Evolutionary conservation across 2,329 filamentous ascomycete genomes (phyloP).

Genomic region (Chaetothyriales sp.): DNA sequence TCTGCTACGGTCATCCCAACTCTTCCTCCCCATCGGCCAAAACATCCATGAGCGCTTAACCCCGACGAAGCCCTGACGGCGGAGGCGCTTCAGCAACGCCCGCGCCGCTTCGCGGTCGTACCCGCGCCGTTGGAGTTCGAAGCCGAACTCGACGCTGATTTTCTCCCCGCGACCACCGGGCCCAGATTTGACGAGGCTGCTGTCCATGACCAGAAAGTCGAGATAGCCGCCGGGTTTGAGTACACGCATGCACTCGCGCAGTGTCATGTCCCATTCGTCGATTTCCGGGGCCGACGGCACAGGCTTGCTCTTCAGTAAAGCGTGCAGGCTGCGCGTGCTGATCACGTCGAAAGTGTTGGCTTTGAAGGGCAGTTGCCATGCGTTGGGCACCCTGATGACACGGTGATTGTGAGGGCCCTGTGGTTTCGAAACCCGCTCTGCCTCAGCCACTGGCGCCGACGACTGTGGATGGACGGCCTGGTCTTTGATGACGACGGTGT

Average conservation of each 20-base stretch:
- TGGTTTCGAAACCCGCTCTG: conserved; percentile 34
- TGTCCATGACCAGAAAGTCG: conserved; percentile 81
- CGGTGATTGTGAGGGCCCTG: conserved; percentile 79
- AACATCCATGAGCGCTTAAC: conserved; percentile 80
- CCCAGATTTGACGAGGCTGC: conserved; percentile 76
- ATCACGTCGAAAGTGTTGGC: conserved; percentile 82
- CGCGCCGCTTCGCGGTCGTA: conserved; percentile 80
- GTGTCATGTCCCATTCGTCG: conserved; percentile 79
- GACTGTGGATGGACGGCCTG: conserved; percentile 53
- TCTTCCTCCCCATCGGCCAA: conserved; percentile 58
- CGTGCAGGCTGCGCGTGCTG: conserved; percentile 75
- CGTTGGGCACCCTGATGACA: conserved; percentile 60
- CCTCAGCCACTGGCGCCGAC: not conserved
- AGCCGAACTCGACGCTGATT: conserved; percentile 81
- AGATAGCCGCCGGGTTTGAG: conserved; percentile 87
- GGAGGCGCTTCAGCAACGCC: conserved; percentile 61
- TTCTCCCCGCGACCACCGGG: conserved; percentile 53
- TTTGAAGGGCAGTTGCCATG: conserved; percentile 73
- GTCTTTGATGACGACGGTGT: conserved; percentile 69
- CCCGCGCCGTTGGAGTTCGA: conserved; percentile 73
- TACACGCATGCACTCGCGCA: conserved; percentile 76
- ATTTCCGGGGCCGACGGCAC: conserved; percentile 46
- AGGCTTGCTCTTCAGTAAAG: conserved; percentile 59
- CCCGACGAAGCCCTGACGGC: conserved; percentile 61
- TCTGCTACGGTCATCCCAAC: conserved; percentile 6